Evolutionary conservation across 768 basidiomycete genomes (phyloP).

Genomic region (Auricularia sp.): DNA sequence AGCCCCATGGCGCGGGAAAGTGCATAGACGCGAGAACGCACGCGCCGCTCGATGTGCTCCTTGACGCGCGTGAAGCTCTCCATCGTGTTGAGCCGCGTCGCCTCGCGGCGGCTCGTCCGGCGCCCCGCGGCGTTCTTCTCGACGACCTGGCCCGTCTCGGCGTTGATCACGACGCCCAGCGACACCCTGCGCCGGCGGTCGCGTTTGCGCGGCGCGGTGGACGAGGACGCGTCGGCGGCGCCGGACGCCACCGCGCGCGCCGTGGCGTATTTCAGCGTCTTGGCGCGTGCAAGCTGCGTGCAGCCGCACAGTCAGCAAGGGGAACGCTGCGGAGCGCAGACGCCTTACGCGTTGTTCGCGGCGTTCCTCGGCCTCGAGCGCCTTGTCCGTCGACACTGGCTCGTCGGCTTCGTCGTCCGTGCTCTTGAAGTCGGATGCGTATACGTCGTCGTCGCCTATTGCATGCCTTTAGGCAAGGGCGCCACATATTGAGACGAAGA

Average conservation of each 20-base stretch:
- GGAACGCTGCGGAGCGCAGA: too few relatives aligned
- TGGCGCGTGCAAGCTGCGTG: conserved; percentile 9
- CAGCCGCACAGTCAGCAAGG: not conserved
- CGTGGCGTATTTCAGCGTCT: conserved; percentile 5
- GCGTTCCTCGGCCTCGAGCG: conserved; percentile 52
- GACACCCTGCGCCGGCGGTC: conserved; percentile 39
- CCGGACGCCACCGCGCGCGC: conserved; percentile 6
- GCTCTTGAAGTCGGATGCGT: conserved; percentile 77
- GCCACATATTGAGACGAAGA: not conserved
- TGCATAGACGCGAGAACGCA: conserved; percentile 16
- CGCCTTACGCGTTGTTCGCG: conserved; percentile 22
- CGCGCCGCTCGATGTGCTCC: conserved; percentile 54
- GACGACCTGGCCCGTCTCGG: conserved; percentile 52
- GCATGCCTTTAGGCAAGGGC: not conserved
- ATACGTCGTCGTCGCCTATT: conserved; percentile 71
- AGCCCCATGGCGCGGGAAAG: not conserved
- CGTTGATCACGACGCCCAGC: conserved; percentile 43
- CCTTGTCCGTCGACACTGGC: conserved; percentile 43
- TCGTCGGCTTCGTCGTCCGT: conserved; percentile 60
- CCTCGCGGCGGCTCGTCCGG: conserved; percentile 54
- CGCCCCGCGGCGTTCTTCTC: conserved; percentile 22
- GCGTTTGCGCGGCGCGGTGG: not conserved
- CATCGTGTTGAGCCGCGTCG: conserved; percentile 58
- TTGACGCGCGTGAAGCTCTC: conserved; percentile 23
- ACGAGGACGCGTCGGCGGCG: not conserved